A percentile compares a stretch with the other conserved stretches of the same genome.
phyloP scores from a whole-genome alignment of 2,329 filamentous ascomycete species.

The Dissoconium aciculare region DNA sequence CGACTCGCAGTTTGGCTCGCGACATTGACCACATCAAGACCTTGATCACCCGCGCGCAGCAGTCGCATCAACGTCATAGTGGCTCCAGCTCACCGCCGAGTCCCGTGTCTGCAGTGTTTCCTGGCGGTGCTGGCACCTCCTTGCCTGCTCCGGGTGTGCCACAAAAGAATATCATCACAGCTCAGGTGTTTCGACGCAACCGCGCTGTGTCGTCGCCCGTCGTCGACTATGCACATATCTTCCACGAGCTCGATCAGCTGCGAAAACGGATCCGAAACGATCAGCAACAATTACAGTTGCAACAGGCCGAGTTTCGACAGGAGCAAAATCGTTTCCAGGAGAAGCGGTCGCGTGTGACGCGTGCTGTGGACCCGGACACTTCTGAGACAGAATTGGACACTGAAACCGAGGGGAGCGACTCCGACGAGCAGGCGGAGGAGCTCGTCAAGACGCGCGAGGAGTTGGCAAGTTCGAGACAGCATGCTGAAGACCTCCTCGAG shows the following conservation, averaged over 20 bases:
- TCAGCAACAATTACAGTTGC: slow-evolving; percentile 4
- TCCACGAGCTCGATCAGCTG: slow-evolving; percentile 18
- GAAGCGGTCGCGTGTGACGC: neutral
- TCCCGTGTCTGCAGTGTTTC: neutral
- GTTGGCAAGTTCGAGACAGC: slow-evolving; percentile 13
- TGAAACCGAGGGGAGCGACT: slow-evolving; percentile 17
- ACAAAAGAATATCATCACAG: slow-evolving; percentile 14
- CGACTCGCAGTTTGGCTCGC: slow-evolving; percentile 9
- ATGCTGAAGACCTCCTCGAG: slow-evolving; percentile 17
- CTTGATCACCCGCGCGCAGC: slow-evolving; percentile 12
- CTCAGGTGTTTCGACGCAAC: slow-evolving; percentile 15
- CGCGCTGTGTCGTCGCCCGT: slow-evolving; percentile 7
- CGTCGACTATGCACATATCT: slow-evolving; percentile 12
- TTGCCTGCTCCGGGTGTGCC: slow-evolving; percentile 7
- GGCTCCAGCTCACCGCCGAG: too few species aligned
- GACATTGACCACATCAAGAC: slow-evolving; percentile 19
- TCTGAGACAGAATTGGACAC: slow-evolving; percentile 15
- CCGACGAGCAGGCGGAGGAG: slow-evolving; percentile 21
- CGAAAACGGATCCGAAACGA: slow-evolving; percentile 19
- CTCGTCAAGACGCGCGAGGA: slow-evolving; percentile 17
- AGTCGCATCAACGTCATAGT: too few species aligned
- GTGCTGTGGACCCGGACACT: slow-evolving; percentile 2
- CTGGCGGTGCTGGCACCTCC: too few species aligned
- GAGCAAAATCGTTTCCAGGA: neutral
- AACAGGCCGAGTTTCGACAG: slow-evolving; percentile 4